Evolutionary conservation across 805 yeast species (phyloP).

Genomic region (Starmerella lactis-condensi): DNA sequence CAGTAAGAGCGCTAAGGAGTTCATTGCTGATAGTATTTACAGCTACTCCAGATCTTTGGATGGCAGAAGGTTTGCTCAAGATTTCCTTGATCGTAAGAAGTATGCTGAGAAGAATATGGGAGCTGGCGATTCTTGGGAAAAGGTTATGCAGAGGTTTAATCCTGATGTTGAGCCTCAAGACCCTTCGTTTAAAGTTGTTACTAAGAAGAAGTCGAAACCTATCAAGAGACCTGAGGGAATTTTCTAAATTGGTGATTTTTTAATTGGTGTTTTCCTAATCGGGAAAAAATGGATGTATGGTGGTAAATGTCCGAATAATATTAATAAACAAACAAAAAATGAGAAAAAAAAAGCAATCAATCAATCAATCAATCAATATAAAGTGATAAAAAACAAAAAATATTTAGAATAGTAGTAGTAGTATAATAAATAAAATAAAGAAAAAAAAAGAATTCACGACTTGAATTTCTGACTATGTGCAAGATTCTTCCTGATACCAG

Average conservation of each 20-base stretch:
- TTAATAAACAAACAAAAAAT: no score
- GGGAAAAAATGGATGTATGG: no score
- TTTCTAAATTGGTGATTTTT: no score
- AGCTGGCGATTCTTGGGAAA: constrained; percentile 47
- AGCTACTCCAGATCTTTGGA: constrained; percentile 61
- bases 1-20: constrained; percentile 56
- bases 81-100: constrained; percentile 61
- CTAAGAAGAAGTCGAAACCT: constrained; percentile 28
- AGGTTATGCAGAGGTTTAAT: constrained; percentile 33
- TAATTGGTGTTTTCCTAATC: no score
- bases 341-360: no score
- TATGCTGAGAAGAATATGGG: constrained; percentile 40
- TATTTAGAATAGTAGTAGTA: not conserved
- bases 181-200: constrained; percentile 40
- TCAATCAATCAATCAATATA: no score
- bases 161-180: constrained; percentile 23
- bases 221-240: constrained; percentile 15
- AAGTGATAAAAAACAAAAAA: no score
- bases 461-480: constrained; percentile 61
- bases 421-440: constrained; percentile 19
- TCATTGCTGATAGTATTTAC: constrained; percentile 82
- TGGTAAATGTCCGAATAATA: no score
- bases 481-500: constrained; percentile 91
- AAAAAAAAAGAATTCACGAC: constrained; percentile 2
- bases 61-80: constrained; percentile 84